Conservation (phyloP, 257 asterid species). For the Echium plantagineum region DNA sequence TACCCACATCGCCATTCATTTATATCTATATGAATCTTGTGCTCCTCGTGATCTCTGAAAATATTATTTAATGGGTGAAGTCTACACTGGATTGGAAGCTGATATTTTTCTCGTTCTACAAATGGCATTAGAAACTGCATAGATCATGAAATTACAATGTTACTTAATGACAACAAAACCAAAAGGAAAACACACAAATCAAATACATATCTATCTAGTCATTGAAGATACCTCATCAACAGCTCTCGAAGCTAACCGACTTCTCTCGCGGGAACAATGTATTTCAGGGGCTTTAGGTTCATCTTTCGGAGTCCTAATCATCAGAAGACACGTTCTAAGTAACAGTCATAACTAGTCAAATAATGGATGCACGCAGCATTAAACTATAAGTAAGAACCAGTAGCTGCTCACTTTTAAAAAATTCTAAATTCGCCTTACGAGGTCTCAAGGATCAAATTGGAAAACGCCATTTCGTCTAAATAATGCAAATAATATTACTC, state of each 20-base stretch:
- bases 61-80: slow-evolving; percentile 74
- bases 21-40: slow-evolving; percentile 66
- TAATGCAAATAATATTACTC: not conserved
- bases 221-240: slow-evolving; percentile 51
- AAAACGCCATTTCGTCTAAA: not conserved
- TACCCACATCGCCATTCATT: slow-evolving; percentile 91
- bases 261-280: slow-evolving; percentile 95
- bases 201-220: not conserved
- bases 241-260: slow-evolving; percentile 76
- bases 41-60: slow-evolving; percentile 87
- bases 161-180: slow-evolving; percentile 9
- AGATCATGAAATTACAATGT: slow-evolving; percentile 7
- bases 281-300: slow-evolving; percentile 36
- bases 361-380: not conserved
- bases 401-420: too few species aligned
- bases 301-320: slow-evolving; percentile 32
- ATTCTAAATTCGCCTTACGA: too few species aligned
- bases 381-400: too few species aligned
- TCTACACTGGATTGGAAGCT: slow-evolving; percentile 55
- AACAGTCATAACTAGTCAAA: not conserved
- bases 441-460: not conserved
- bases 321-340: slow-evolving; percentile 9
- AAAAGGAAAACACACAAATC: not conserved
- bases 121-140: slow-evolving; percentile 80
- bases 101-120: slow-evolving; percentile 55